phyloP scores from a whole-genome alignment of 108 stramenopile genomes.

The Cyclotella atomus region DNA sequence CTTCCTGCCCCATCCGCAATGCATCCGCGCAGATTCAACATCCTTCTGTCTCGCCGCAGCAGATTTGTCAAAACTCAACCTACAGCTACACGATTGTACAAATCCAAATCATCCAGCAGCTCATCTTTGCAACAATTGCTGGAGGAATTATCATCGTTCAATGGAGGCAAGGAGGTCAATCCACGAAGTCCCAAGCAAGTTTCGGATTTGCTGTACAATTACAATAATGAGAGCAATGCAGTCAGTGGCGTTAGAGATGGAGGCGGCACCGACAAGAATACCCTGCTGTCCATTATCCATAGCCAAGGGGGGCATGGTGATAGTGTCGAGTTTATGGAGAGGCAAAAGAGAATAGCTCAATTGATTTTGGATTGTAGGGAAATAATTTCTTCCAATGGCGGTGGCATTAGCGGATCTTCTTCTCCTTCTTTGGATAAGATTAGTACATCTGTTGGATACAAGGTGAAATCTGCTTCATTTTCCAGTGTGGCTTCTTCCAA shows the following conservation, averaged over 20 bases:
- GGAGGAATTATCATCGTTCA: slow-evolving; percentile 22
- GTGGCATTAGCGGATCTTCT: too few relatives aligned
- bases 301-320: background rate
- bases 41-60: too few relatives aligned
- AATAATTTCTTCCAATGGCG: slow-evolving; percentile 21
- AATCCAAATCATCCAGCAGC: background rate
- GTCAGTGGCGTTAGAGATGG: background rate
- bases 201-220: slow-evolving; percentile 67
- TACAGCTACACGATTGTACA: background rate
- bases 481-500: slow-evolving; percentile 21
- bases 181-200: slow-evolving; percentile 78
- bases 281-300: slow-evolving; percentile 25
- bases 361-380: slow-evolving; percentile 66
- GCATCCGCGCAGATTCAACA: too few relatives aligned
- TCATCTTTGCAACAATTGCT: slow-evolving; percentile 10
- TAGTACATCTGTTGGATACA: background rate
- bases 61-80: background rate
- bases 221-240: too few relatives aligned
- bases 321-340: slow-evolving; percentile 15
- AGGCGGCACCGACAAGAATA: slow-evolving; percentile 29
- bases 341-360: slow-evolving; percentile 49
- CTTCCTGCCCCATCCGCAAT: too few relatives aligned
- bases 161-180: slow-evolving; percentile 55
- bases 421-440: background rate
- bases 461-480: slow-evolving; percentile 21